Percentiles rank a stretch among this genome's conserved stretches.
These are phyloP conservation scores for Alliaria petiolata DNA, from an alignment of 345 rosid genomes.

Conservation along the genomic window DNA sequence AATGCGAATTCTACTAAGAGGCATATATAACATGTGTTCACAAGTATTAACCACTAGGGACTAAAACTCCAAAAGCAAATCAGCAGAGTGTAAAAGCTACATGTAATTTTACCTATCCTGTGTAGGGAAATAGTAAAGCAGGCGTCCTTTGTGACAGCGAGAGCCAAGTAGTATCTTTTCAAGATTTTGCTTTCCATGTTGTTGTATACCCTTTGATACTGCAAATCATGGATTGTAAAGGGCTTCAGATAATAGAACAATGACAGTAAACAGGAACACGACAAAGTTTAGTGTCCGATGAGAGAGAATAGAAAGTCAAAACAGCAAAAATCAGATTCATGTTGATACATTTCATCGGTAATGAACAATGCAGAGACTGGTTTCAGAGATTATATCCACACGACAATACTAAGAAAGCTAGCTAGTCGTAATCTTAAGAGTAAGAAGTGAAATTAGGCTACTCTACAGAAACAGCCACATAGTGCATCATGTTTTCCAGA, in stretches of 20 bases:
- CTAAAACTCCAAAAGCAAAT: background rate
- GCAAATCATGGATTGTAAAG: conserved; percentile 22
- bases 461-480: background rate
- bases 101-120: conserved; percentile 42
- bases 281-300: background rate
- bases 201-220: conserved; percentile 56
- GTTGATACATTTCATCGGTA: background rate
- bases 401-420: background rate
- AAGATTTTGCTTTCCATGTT: conserved; percentile 48
- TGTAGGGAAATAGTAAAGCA: conserved; percentile 85
- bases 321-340: background rate
- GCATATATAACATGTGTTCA: background rate
- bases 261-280: background rate
- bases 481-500: background rate
- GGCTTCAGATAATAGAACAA: background rate
- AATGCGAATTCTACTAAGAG: background rate
- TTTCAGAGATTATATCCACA: background rate
- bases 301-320: background rate
- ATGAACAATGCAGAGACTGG: background rate
- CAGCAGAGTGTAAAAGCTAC: background rate
- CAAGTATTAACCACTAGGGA: background rate
- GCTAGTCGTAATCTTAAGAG: background rate
- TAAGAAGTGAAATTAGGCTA: background rate
- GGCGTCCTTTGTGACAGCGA: conserved; percentile 88
- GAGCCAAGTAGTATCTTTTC: conserved; percentile 65